Base-by-base conservation (phyloP, 176 grass and related monocot species). In the Neostapfia colusana region DNA sequence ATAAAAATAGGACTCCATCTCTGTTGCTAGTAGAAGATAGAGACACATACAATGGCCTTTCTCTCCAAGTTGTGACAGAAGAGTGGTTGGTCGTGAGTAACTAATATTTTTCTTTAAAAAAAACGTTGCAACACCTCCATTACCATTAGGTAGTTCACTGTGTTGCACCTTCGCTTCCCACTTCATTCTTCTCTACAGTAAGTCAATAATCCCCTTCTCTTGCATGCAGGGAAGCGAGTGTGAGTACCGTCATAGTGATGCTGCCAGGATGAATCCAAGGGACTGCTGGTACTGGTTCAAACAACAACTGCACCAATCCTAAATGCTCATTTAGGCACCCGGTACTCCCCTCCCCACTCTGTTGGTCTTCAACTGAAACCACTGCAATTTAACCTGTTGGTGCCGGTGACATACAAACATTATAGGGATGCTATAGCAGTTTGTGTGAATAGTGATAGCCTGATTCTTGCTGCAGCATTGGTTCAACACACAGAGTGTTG, bases 221-320 rank as follows among this genome's bases (percentile, higher is more conserved):
- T 73, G 2, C 23, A 58, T 76, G 16, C 85, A 94, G 92, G 88
- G 88, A 25, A 84, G 40, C 21, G 85, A 89, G 64, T 90, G 88
- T 25, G 92, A 88, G 18, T 94, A 64, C 36, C 82, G 88, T 43
- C 92, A 94, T 25, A 89, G 83, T 10, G 87, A 87, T 28, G 73
- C 81, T 84, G 90, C 87, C 31, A 89, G 90, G 81, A 54, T 87
- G 75, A 93, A 93, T 63, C 90, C 90, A 16, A 93, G 69, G 77
- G 85, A 90, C 73, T 91, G 86, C 37, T 88, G 79, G 88, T 89
- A 92, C 68, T 92, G 92, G 89, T 85, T 96, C 55, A 87, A 87
- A 74, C 69, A 78, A 84, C 31, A 86, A 86, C 49, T 95, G 92
- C 60, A 38, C 73, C 1, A 96, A 96, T 85, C 70, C 81, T 63